phyloP scores from a whole-genome alignment of 345 rosid genomes.

The Sisymbrium altissimum region DNA sequence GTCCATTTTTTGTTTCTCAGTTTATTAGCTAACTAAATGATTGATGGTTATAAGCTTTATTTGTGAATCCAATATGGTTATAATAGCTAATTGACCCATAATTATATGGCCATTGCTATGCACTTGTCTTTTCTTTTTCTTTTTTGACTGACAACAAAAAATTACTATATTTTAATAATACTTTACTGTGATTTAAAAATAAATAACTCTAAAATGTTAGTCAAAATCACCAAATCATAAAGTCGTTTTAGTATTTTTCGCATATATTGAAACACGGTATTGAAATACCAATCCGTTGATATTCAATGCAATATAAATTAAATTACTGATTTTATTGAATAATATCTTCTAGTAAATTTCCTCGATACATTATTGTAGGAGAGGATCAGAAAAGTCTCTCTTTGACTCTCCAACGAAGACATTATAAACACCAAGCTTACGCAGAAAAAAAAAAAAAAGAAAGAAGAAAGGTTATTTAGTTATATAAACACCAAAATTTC shows the following conservation, averaged over 20 bases:
- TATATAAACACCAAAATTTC: slow-evolving; percentile 23
- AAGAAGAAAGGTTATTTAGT: background rate
- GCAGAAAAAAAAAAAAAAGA: background rate
- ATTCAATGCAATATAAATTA: background rate
- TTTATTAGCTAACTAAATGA: no score
- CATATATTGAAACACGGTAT: background rate
- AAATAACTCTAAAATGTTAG: no score
- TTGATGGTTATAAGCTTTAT: no score
- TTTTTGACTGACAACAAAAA: no score
- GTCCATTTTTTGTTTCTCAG: no score
- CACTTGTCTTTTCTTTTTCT: no score
- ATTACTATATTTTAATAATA: no score
- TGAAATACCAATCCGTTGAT: background rate
- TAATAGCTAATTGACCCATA: no score
- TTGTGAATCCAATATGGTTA: no score
- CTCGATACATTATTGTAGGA: slow-evolving; percentile 21
- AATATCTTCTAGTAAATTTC: background rate
- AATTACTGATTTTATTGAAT: background rate
- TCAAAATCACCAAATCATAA: no score
- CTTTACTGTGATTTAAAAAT: no score
- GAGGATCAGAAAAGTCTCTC: background rate
- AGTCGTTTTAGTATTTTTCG: background rate
- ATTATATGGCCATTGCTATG: no score
- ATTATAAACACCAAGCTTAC: slow-evolving; percentile 6
- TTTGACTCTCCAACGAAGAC: background rate